Percentiles rank a stretch among this genome's conserved stretches.
Conservation (phyloP, 2,329 filamentous ascomycete species). For the Coniochaeta sp. region DNA sequence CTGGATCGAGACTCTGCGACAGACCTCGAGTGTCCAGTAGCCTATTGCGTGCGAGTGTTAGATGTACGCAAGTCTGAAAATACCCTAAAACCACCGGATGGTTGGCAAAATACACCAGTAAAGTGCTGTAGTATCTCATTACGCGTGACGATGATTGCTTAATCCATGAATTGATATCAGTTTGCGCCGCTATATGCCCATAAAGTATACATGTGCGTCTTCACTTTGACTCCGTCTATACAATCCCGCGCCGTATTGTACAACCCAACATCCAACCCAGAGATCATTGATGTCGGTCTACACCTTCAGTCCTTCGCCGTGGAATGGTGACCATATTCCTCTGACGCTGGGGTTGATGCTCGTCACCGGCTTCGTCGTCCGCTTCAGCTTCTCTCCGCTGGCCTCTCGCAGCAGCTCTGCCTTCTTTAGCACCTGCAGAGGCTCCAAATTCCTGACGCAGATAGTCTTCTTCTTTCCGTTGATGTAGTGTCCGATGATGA, state of each 20-base stretch:
- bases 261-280: neutral
- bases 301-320: slow-evolving; percentile 49
- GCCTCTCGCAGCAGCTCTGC: slow-evolving; percentile 64
- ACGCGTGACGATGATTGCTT: neutral
- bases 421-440: slow-evolving; percentile 75
- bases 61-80: neutral
- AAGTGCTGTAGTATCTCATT: neutral
- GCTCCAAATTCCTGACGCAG: slow-evolving; percentile 80
- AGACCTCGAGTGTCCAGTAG: neutral
- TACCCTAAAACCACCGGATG: neutral
- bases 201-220: neutral
- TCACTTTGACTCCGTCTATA: neutral
- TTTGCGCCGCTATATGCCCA: neutral
- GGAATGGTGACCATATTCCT: slow-evolving; percentile 65
- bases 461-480: slow-evolving; percentile 81
- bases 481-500: slow-evolving; percentile 85
- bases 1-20: slow-evolving; percentile 5
- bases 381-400: slow-evolving; percentile 66
- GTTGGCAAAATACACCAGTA: neutral
- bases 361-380: slow-evolving; percentile 54
- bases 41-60: neutral
- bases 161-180: neutral
- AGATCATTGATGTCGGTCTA: slow-evolving; percentile 20
- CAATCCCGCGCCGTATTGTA: neutral
- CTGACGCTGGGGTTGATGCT: slow-evolving; percentile 60